Base-by-base conservation (phyloP, 2,329 filamentous ascomycete species). In the Diaporthe helianthi region DNA sequence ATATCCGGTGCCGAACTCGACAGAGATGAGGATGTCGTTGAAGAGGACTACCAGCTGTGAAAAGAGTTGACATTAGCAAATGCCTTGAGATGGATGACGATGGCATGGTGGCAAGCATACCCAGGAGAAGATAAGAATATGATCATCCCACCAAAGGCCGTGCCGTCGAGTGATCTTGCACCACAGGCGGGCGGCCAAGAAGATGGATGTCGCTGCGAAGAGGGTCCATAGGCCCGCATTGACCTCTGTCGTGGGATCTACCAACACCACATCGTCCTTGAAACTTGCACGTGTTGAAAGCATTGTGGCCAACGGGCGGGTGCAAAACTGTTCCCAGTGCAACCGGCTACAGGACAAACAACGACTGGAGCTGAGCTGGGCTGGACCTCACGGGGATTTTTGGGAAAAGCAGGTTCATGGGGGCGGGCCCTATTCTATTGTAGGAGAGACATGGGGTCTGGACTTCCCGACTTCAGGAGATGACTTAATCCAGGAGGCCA, bases 71-170 rank as follows among this genome's bases (percentile, higher is more conserved):
- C 7, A 36, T 65, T 31, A 68, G 67, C 19, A 15, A 19, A 15
- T 2, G 22, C 47, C 22, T 4, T 9, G 29, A n/a, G n/a, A 2
- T 19, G 7, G 38, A 38, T 26, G 13, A 33, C 8, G n/a, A 36
- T n/a, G n/a, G n/a, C n/a, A n/a, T 46, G 19, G 55, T 19, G 13
- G 36, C 24, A 22, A 33, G 29, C 61, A 41, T 65, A 66, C 67
- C 67, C 67, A 69, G 4, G 67, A 65, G 46, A 49, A 31, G 17
- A 69, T 60, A 13, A 69, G 61, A 36, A 69, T 46, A 38, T 69
- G 47, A 15, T 69, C 67, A 58, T 69, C 67, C 47, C 36, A 69
- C 67, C 67, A 69, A 19, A 69, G 49, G 4, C 67, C 67, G 54
- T 54, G n/a, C 10, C 44, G 33, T n/a, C 67, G 49, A n/a, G 60